Evolutionary conservation across 192 early-diverging fungal genomes (phyloP).

Genomic region (Rhizophagus prolifer): DNA sequence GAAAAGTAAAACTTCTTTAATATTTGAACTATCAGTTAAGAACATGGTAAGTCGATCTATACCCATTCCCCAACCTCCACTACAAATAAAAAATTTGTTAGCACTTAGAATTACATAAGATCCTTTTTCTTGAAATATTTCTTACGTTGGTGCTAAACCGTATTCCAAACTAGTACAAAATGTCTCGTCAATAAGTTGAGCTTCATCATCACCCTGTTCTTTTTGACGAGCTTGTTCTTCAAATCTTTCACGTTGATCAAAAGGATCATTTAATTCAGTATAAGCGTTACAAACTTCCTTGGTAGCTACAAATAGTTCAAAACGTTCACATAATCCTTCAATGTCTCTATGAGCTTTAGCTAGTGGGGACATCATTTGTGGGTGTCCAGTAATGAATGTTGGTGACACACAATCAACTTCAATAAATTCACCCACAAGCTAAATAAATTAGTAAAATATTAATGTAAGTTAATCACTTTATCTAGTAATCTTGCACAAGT

Average conservation of each 20-base stretch:
- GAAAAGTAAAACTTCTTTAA: conserved; percentile 86
- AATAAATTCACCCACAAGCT: conserved; percentile 79
- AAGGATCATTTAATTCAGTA: conserved; percentile 99
- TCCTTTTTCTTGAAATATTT: conserved; percentile 31
- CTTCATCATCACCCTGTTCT: conserved; percentile 98
- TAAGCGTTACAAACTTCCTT: conserved; percentile 99
- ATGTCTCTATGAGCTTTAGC: conserved; percentile 93
- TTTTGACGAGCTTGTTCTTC: conserved; percentile 97
- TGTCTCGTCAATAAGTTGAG: conserved; percentile 96
- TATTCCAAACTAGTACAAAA: conserved; percentile 97
- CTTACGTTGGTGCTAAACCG: conserved; percentile 88
- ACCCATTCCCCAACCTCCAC: conserved; percentile 89
- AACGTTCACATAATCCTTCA: conserved; percentile 94
- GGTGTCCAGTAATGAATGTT: conserved; percentile 96
- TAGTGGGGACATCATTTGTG: conserved; percentile 98
- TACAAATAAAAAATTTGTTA: not conserved
- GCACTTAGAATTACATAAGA: not conserved
- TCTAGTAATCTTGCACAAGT: conserved; percentile 92
- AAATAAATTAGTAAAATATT: not conserved
- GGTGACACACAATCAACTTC: conserved; percentile 81
- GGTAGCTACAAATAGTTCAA: conserved; percentile 97
- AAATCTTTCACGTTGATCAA: conserved; percentile 97
- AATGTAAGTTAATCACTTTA: conserved; percentile 52
- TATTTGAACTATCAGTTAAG: conserved; percentile 97
- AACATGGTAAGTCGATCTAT: conserved; percentile 98